Evolutionary conservation across 1,139 yeast genomes (phyloP).

Genomic region (Geotrichum siamense): DNA sequence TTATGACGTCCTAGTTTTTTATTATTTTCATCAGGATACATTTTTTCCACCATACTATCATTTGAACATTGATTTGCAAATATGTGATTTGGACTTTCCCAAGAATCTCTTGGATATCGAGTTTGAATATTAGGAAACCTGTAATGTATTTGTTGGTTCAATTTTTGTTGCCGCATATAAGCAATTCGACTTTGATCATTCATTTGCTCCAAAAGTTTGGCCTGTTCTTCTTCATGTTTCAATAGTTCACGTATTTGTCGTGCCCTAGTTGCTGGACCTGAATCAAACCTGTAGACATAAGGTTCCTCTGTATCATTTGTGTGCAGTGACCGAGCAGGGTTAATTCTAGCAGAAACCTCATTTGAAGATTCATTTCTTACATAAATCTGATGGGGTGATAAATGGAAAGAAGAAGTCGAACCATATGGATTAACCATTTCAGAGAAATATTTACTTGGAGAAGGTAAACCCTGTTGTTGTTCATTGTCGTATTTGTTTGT

Average conservation of each 20-base stretch:
- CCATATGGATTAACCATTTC: not conserved
- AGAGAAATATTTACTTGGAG: not conserved
- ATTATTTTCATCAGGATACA: no score
- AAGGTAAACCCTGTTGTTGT: not conserved
- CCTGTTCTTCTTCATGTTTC: not conserved
- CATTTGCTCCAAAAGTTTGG: not conserved
- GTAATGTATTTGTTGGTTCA: no score
- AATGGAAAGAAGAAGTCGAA: not conserved
- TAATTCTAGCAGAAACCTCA: not conserved
- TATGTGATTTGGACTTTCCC: not conserved
- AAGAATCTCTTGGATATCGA: not conserved
- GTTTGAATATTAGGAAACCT: not conserved
- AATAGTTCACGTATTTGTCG: not conserved
- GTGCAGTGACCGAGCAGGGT: not conserved
- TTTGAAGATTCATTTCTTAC: not conserved
- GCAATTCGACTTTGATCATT: no score
- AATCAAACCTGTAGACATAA: not conserved
- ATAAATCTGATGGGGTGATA: not conserved
- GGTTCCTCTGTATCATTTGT: not conserved
- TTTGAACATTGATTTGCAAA: not conserved
- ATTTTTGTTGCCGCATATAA: no score
- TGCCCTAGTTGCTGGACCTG: not conserved
- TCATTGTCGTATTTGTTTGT: not conserved
- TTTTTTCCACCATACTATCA: no score
- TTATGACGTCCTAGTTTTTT: no score